phyloP scores from a whole-genome alignment of 768 basidiomycete genomes.

The Leucocoprinus sp. region DNA sequence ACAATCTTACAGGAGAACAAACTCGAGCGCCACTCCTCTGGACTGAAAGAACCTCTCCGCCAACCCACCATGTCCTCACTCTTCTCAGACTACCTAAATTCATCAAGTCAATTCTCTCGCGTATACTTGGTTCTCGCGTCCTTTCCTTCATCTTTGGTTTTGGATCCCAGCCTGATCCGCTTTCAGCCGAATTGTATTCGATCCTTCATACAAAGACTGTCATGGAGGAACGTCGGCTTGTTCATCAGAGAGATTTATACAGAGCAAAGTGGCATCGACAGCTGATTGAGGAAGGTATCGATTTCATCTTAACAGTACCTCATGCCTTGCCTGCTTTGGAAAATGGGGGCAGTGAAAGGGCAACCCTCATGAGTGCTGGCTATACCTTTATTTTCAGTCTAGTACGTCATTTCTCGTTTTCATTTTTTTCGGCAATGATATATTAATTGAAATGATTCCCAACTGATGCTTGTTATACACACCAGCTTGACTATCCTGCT shows the following conservation, averaged over 20 bases:
- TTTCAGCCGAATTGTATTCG: slow-evolving; percentile 26
- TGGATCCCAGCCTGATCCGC: slow-evolving; percentile 28
- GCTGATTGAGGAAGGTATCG: slow-evolving; percentile 42
- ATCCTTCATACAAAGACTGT: slow-evolving; percentile 41
- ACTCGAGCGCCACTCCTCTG: slow-evolving; percentile 25
- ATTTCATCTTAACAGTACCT: slow-evolving; percentile 57
- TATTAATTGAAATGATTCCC: too few relatives aligned
- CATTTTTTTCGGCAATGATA: too few relatives aligned
- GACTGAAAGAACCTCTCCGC: slow-evolving; percentile 26
- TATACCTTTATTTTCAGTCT: slow-evolving; percentile 65
- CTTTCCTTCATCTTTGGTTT: slow-evolving; percentile 37
- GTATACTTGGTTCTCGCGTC: slow-evolving; percentile 24
- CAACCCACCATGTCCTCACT: slow-evolving; percentile 22
- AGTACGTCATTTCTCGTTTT: slow-evolving; percentile 41
- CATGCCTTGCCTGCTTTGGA: slow-evolving; percentile 54
- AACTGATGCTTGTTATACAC: not conserved
- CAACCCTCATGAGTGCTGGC: slow-evolving; percentile 49
- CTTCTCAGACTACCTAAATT: slow-evolving; percentile 29
- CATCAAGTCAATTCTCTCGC: slow-evolving; percentile 37
- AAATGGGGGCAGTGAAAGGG: slow-evolving; percentile 40
- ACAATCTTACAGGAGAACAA: slow-evolving; percentile 31
- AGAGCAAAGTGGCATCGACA: slow-evolving; percentile 37
- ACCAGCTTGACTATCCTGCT: slow-evolving; percentile 45
- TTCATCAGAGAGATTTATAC: slow-evolving; percentile 36
- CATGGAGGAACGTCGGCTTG: slow-evolving; percentile 40